Base-by-base conservation (phyloP, 1,284 basidiomycete genomes). In the Gymnopus androsaceus region DNA sequence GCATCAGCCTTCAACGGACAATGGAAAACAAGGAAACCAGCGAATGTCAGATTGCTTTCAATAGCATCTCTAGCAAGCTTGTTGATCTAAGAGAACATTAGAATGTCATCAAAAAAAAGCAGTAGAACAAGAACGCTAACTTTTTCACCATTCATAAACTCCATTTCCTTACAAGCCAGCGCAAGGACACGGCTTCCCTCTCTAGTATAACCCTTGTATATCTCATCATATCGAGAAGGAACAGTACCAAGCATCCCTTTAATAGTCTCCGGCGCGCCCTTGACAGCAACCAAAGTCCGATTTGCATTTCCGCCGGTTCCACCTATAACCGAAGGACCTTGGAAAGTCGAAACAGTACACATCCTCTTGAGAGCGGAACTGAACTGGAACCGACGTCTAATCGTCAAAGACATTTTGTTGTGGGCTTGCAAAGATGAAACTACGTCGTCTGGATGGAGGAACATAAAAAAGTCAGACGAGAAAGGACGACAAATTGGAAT, bases 1-100 rank as follows among this genome's bases (percentile, higher is more conserved):
- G 95, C 95, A 70, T 98, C 95, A n/a, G 84, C 73, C 73, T 98
- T 98, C 62, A 98, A 82, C 1, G 95, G 95, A 68, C 94, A 97
- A 68, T 96, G 94, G 84, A 98, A 98, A 12, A 98, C 92, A 59
- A 98, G 77, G 79, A 98, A 98, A 11, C 95, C 95, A 28, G 84
- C 92, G 67, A 98, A 98, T 3, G 70, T 75, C 36, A 98, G 79
- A 4, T 76, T 68, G 57, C 83, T 84, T 72, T 98, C 95, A 36
- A 93, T 91, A 34, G 85, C 73, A 45, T 92, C 87, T 51, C 95
- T 80, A 38, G 84, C 73, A 25, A 95, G 73, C 61, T 91, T 92
- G 69, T 94, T 94, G 67, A 97, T 90, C 92, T 95, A 14, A 45
- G 9, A 30, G 31, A 5, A 33, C 17, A 47, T 30, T 14, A 42